Percentiles rank a stretch among this genome's conserved stretches.
These are phyloP conservation scores for Adansonia digitata DNA, from an alignment of 345 rosid species.

Conservation along the genomic window DNA sequence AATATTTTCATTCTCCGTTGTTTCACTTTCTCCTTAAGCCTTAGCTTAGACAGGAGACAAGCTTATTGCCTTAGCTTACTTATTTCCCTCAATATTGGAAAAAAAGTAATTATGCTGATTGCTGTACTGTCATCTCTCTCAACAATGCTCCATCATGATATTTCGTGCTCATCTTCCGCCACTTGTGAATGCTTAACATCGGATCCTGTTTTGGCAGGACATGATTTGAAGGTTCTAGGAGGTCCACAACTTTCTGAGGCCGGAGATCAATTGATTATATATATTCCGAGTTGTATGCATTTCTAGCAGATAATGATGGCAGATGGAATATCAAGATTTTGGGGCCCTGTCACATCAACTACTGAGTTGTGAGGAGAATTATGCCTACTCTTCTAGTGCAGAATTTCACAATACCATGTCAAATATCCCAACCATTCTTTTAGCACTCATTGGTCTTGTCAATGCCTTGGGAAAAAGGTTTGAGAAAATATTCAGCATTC, in stretches of 20 bases:
- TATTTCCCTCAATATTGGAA: neutral
- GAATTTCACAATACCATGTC: constrained; percentile 86
- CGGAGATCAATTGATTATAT: constrained; percentile 8
- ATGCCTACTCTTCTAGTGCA: constrained; percentile 66
- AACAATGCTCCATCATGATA: neutral
- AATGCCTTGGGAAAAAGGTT: constrained; percentile 81
- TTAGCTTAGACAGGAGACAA: neutral
- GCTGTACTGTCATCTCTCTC: neutral
- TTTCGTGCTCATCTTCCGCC: neutral
- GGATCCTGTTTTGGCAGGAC: neutral
- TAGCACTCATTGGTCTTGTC: constrained; percentile 76
- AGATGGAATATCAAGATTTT: constrained; percentile 52
- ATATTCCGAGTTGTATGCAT: neutral
- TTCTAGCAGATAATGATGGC: constrained; percentile 52
- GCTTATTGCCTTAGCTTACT: neutral
- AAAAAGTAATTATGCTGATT: neutral
- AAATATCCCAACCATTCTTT: constrained; percentile 61
- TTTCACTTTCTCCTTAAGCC: neutral
- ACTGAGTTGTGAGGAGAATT: constrained; percentile 37
- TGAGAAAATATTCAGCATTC: constrained; percentile 88
- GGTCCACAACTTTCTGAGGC: constrained; percentile 15
- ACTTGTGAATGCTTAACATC: neutral
- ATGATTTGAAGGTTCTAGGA: constrained; percentile 25
- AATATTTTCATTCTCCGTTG: neutral
- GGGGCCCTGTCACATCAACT: constrained; percentile 95